Base-by-base conservation (phyloP, 495 filamentous ascomycete species). In the Ascodesmis nigricans region DNA sequence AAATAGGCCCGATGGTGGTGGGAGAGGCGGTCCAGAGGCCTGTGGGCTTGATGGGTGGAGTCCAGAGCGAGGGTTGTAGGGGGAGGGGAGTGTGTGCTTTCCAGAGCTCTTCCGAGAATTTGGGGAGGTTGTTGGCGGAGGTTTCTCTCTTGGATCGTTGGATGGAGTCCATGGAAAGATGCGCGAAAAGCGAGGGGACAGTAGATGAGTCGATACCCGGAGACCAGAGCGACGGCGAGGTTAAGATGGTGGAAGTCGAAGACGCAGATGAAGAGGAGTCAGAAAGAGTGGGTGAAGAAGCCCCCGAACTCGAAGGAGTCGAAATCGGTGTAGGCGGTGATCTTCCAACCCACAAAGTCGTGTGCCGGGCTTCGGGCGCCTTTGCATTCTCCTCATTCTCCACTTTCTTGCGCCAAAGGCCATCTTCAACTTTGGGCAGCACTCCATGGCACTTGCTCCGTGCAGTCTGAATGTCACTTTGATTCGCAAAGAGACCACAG, bases 61-160 rank as follows among this genome's bases (percentile, higher is more conserved):
- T 46, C 44, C 44, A 46, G 18, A 46, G 17, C 23, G 35, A 16
- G 6, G 43, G 43, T 4, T 27, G 24, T 21, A 27, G 24, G 7
- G 36, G 32, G 10, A 46, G 37, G n/a, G 29, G 26, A 8, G 31
- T 23, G 13, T 21, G 29, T 21, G 31, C 46, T 21, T 38, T 46
- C 44, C 44, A 46, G 43, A 46, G 44, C n/a, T 36, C 38, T 37
- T 46, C 44, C 1, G 37, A 41, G 37, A 46, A 46, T 4, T 29
- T 29, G 4, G 44, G 44, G 18, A 46, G 43, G 10, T 31, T 29
- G 22, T 31, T 11, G 1, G 28, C 30, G 8, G 43, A 41, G 9
- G 30, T 23, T n/a, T 42, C 44, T 16, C 36, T 46, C 29, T 47
- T 46, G 18, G 36, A 36, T n/a, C 44, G 43, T 10, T 29, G 33